Evolutionary conservation across 495 filamentous ascomycete genomes (phyloP).

Genomic region (Staphylotrichum tortipilum): DNA sequence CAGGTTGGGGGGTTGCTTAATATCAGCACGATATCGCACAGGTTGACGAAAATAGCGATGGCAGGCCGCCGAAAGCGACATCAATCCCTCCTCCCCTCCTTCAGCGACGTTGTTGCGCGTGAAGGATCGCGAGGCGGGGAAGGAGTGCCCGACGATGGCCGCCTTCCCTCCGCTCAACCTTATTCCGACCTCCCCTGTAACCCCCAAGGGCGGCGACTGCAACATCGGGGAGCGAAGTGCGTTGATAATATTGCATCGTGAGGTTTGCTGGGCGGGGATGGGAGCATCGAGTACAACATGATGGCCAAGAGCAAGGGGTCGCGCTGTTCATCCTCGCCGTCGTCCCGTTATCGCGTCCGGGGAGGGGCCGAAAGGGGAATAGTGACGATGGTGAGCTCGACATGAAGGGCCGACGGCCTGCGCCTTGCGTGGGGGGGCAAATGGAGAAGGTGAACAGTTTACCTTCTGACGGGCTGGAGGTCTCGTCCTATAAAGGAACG

Average conservation of each 20-base stretch:
- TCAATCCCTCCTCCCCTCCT: too few relatives aligned
- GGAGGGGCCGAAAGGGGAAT: neutral
- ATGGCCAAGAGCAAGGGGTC: neutral
- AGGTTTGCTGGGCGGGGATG: neutral
- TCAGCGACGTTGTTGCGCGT: too few relatives aligned
- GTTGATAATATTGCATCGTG: neutral
- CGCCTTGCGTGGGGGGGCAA: too few relatives aligned
- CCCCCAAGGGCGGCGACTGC: neutral
- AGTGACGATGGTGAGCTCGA: neutral
- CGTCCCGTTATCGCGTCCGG: too few relatives aligned
- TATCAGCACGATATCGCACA: slow-evolving; percentile 1
- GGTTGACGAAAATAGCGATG: neutral
- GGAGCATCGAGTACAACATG: slow-evolving; percentile 7
- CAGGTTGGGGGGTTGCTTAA: neutral
- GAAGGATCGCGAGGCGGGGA: too few relatives aligned
- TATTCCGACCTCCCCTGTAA: neutral
- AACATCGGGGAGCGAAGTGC: neutral
- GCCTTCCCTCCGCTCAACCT: neutral
- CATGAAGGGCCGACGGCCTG: neutral
- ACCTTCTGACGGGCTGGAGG: too few relatives aligned
- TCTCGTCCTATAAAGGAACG: too few relatives aligned
- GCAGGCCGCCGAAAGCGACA: too few relatives aligned
- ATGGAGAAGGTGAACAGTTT: too few relatives aligned
- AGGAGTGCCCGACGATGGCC: neutral
- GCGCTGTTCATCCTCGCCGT: neutral